Evolutionary conservation across 192 early-diverging fungal genomes (phyloP).

Genomic region (Mortierella hygrophila): DNA sequence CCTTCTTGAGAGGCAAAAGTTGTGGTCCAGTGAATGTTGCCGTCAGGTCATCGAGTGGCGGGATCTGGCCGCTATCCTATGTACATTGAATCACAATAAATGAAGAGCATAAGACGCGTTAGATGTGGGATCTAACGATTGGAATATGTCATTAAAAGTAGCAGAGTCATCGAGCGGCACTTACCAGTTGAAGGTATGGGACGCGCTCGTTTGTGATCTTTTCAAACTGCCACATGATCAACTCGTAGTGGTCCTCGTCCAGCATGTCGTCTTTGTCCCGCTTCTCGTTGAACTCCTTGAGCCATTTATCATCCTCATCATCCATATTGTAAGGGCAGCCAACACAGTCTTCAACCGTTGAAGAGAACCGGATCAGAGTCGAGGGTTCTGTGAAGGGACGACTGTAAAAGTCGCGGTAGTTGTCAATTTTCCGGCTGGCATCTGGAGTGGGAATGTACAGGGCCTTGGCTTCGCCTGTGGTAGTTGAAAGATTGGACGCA

Average conservation of each 20-base stretch:
- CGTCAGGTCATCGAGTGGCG: slow-evolving; percentile 58
- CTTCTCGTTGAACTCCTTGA: slow-evolving; percentile 61
- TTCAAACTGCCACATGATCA: slow-evolving; percentile 84
- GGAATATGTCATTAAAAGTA: neutral
- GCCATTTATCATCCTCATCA: slow-evolving; percentile 85
- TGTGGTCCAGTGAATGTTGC: slow-evolving; percentile 45
- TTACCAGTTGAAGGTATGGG: slow-evolving; percentile 58
- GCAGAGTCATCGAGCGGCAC: neutral
- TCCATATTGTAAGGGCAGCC: slow-evolving; percentile 92
- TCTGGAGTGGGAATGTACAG: slow-evolving; percentile 93
- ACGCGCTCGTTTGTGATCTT: slow-evolving; percentile 71
- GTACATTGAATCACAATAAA: neutral
- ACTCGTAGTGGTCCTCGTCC: slow-evolving; percentile 83
- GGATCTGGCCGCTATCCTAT: slow-evolving; percentile 56
- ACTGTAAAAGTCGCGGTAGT: slow-evolving; percentile 79
- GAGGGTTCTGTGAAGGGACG: slow-evolving; percentile 79
- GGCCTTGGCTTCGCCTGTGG: slow-evolving; percentile 69
- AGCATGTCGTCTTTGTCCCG: slow-evolving; percentile 53
- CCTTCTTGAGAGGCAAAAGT: slow-evolving; percentile 47
- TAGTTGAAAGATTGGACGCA: slow-evolving; percentile 75
- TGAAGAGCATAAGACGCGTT: neutral
- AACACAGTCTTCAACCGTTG: slow-evolving; percentile 88
- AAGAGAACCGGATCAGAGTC: slow-evolving; percentile 87
- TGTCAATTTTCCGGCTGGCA: slow-evolving; percentile 77
- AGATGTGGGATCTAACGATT: neutral